Evolutionary conservation across 2,329 filamentous ascomycete species (phyloP), one percentile per base, ranked within the genome.

Genomic region (Tolypocladium guangdongense): DNA sequence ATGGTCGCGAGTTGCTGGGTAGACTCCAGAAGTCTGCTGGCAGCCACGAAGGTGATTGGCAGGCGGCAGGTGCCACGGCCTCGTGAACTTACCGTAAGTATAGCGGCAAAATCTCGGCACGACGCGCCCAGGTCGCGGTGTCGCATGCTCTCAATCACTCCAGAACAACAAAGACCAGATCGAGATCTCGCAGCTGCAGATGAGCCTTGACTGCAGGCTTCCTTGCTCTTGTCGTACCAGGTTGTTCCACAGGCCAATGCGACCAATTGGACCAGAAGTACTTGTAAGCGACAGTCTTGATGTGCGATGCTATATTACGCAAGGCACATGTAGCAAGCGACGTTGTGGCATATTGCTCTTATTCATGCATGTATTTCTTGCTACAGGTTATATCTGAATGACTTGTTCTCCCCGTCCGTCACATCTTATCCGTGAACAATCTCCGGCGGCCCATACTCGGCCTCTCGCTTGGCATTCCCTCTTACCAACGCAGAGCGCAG

Each of bases 341-440:
- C 33, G 33, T 12, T 6, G 14, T 35, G 33, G 12, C 12, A 35
- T 35, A 4, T 14, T 2, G 33, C 33, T 30, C 11, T 20, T 22
- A 12, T 50, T 54, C 38, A 57, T 45, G 4, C 3, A 45, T 27
- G 14, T 27, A 35, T 30, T 20, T 12, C 16, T 32, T 8, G 1
- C 33, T 52, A 57, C 36, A 59, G 24, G 30, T 57, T 56, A 36
- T 60, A 60, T 35, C 59, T 45, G 35, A 59, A 60, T 11, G 58
- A 58, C 39, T 56, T 60, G 24, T 60, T 60, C 51, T 60, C 58
- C 33, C 36, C 39, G 50, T 74, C 70, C 10, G 70, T 72, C 47
- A 71, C 61, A 49, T 73, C 69, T 47, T 72, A 68, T 0, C 68
- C 69, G 24, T 70, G 66, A 20, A 61, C 62, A 52, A 66, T 56